These are phyloP conservation scores for Corymbia calophylla DNA, from an alignment of 441 rosid genomes.

Conservation along the genomic window DNA sequence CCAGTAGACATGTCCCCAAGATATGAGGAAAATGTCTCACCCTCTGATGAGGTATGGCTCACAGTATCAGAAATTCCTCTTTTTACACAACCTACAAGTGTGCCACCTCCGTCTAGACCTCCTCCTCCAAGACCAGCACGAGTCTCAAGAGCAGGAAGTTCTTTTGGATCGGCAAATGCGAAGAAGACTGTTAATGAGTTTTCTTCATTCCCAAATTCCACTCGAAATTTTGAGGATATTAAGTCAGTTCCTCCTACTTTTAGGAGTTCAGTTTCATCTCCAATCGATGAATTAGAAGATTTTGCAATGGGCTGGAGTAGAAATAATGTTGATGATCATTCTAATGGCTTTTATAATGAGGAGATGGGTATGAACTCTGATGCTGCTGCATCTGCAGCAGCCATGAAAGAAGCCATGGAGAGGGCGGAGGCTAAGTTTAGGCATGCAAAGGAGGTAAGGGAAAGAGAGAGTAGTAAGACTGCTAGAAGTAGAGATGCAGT, in stretches of 20 bases:
- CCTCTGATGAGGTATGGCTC: conserved; percentile 77
- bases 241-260: conserved; percentile 27
- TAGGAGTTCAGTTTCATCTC: conserved; percentile 34
- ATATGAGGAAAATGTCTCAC: conserved; percentile 39
- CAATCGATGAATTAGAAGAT: conserved; percentile 61
- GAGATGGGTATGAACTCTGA: conserved; percentile 43
- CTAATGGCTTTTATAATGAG: conserved; percentile 37
- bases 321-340: conserved; percentile 31
- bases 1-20: conserved; percentile 26
- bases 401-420: conserved; percentile 95
- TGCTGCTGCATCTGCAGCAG: conserved; percentile 83
- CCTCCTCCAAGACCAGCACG: conserved; percentile 87
- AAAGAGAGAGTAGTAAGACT: conserved; percentile 63
- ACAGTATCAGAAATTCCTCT: conserved; percentile 91
- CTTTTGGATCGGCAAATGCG: conserved; percentile 27
- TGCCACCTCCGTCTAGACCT: conserved; percentile 93
- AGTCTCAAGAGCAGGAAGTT: conserved; percentile 25
- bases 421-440: conserved; percentile 91
- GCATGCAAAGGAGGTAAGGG: conserved; percentile 78
- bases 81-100: conserved; percentile 68
- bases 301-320: conserved; percentile 45
- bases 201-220: conserved; percentile 38
- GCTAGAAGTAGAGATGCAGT: conserved; percentile 60
- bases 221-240: conserved; percentile 33
- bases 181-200: conserved; percentile 44